Conservation (phyloP, 345 rosid genomes). For the Carallia brachiata region DNA sequence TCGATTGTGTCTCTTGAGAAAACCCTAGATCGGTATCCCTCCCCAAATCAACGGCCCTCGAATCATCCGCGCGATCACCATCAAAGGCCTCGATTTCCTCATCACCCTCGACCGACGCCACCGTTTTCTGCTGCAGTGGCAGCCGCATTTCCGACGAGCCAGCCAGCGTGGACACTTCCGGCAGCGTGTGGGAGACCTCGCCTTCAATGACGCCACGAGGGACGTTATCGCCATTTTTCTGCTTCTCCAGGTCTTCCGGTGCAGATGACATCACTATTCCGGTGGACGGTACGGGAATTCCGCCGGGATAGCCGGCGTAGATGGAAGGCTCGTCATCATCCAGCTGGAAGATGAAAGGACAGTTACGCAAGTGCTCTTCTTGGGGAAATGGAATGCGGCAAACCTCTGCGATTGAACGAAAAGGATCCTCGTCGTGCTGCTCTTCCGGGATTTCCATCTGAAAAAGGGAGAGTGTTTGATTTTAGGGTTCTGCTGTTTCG, state of each 20-base stretch:
- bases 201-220: not conserved
- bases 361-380: constrained; percentile 15
- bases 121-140: not conserved
- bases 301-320: constrained; percentile 8
- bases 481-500: no score
- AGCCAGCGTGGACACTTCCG: constrained; percentile 13
- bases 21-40: constrained; percentile 41
- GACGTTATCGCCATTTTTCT: not conserved
- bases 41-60: constrained; percentile 37
- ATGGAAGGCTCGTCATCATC: not conserved
- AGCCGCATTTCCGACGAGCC: not conserved
- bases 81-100: constrained; percentile 5
- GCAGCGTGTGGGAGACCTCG: constrained; percentile 28
- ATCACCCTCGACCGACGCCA: constrained; percentile 4
- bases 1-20: constrained; percentile 24
- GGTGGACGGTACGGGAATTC: constrained; percentile 20
- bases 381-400: constrained; percentile 30
- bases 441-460: not conserved
- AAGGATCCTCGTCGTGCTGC: constrained; percentile 19
- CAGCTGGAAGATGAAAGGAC: constrained; percentile 15
- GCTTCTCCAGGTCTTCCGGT: constrained; percentile 19
- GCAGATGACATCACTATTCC: constrained; percentile 36
- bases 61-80: constrained; percentile 1
- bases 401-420: constrained; percentile 17
- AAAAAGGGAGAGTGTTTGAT: no score